Evolutionary conservation across 2,329 filamentous ascomycete genomes (phyloP).

Genomic region (Penicillium decumbens): DNA sequence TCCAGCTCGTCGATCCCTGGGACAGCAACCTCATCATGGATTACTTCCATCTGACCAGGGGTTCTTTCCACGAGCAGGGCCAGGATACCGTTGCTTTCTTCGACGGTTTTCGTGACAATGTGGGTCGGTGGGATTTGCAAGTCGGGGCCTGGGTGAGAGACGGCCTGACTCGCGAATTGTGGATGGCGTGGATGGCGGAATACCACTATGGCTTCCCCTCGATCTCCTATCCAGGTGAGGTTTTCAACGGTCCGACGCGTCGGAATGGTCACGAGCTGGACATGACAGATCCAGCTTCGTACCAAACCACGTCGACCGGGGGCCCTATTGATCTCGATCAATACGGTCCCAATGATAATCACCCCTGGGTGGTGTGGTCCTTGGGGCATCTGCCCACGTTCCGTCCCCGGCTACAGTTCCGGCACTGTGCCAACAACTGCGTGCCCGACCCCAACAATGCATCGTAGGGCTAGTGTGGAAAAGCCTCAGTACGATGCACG

Average conservation of each 20-base stretch:
- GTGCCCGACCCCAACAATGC: background rate
- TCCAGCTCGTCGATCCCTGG: slow-evolving; percentile 1
- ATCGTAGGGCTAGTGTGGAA: background rate
- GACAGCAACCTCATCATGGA: background rate
- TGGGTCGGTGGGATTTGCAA: background rate
- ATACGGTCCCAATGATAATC: background rate
- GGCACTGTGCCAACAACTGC: background rate
- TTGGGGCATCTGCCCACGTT: background rate
- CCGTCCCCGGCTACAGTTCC: background rate
- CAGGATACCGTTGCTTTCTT: background rate
- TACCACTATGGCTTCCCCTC: background rate
- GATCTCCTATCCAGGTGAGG: background rate
- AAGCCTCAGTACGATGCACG: background rate
- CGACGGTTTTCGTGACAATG: background rate
- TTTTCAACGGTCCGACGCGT: background rate
- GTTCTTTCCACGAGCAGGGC: background rate
- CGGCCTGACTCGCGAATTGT: background rate
- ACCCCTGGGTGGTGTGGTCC: background rate
- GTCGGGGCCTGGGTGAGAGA: background rate
- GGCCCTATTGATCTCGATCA: background rate
- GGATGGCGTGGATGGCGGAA: background rate
- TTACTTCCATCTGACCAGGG: background rate
- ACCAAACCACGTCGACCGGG: too few species aligned
- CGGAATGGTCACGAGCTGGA: background rate
- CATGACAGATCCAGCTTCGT: background rate